phyloP scores from a whole-genome alignment of 139 green algal genomes.

The Trebouxia sp. region DNA sequence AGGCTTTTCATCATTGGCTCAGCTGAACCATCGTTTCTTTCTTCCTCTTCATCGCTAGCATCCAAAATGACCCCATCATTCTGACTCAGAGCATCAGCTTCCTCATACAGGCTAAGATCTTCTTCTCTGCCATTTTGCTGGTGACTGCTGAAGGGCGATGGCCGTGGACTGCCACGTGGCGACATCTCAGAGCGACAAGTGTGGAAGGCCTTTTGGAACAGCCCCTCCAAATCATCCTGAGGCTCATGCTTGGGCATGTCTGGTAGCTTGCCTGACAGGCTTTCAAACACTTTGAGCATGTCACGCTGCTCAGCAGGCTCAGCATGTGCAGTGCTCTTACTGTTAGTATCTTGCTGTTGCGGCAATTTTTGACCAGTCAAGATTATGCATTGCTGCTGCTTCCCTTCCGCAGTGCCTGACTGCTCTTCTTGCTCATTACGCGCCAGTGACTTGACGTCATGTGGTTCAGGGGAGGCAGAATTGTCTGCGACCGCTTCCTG shows the following conservation, averaged over 20 bases:
- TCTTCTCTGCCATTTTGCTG: background rate
- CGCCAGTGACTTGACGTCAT: no score
- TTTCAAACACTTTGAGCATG: background rate
- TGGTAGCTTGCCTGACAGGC: background rate
- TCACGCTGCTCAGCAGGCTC: constrained; percentile 3
- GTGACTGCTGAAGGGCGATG: background rate
- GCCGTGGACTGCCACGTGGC: background rate
- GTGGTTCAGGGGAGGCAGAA: no score
- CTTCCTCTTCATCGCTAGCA: constrained; percentile 17
- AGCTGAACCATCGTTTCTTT: background rate
- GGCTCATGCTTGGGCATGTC: background rate
- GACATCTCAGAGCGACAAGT: constrained; percentile 15
- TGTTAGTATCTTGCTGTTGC: background rate
- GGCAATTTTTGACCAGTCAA: background rate
- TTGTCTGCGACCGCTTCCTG: no score
- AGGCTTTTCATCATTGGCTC: background rate
- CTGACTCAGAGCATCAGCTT: background rate
- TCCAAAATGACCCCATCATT: background rate
- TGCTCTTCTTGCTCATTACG: no score
- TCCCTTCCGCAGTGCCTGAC: no score
- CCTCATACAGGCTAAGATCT: background rate
- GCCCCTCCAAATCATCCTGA: background rate
- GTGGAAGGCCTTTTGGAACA: constrained; percentile 7
- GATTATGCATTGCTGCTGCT: no score
- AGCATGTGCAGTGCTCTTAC: background rate